Evolutionary conservation across 371 early-diverging fungal species (phyloP), one percentile per base, ranked within the genome.

Genomic region (Basidiobolus heterosporus): DNA sequence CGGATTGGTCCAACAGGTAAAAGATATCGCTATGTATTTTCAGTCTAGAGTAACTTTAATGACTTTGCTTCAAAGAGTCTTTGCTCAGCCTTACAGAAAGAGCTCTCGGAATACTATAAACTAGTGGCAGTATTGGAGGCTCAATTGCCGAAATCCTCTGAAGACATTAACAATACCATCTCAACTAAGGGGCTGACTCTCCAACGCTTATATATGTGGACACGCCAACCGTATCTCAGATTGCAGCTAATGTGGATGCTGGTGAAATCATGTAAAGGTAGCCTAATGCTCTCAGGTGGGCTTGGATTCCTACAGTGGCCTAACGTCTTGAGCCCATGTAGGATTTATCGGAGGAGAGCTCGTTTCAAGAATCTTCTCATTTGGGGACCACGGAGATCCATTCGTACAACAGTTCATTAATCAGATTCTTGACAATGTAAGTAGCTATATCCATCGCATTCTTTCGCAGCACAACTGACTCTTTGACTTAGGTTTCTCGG

Each of bases 321-420:
- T 5, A 30, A 5, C 30, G 9, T 9, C 30, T 3, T 21, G 16
- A 6, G 4, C 18, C 38, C 2, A 7, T 3, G 15, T 2, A 20
- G 35, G 64, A 38, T 56, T 69, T 47, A 67, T 75, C 18, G 96
- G 94, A 11, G 92, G 95, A 15, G 78, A 77, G 0, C 58, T 93
- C 15, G 68, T 93, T 7, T 75, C 85, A 1, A 64, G 59, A 8
- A 75, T 96, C 30, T 81, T 91, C 56, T 73, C 71, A 41, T 83
- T 82, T 46, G 78, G 74, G 14, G 77, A 82, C 41, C 88, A 94
- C 56, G 97, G 97, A 0, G 92, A 93, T 54, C 88, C 91, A 2
- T 75, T 82, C 20, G 75, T 88, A 30, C 75, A 81, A 50, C 52
- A 74, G 15, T 89, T 86, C 58, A 70, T 88, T 18, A 64, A 72